These are phyloP conservation scores for Juglanconis oblonga DNA, from an alignment of 2,329 filamentous ascomycete genomes.

Conservation along the genomic window DNA sequence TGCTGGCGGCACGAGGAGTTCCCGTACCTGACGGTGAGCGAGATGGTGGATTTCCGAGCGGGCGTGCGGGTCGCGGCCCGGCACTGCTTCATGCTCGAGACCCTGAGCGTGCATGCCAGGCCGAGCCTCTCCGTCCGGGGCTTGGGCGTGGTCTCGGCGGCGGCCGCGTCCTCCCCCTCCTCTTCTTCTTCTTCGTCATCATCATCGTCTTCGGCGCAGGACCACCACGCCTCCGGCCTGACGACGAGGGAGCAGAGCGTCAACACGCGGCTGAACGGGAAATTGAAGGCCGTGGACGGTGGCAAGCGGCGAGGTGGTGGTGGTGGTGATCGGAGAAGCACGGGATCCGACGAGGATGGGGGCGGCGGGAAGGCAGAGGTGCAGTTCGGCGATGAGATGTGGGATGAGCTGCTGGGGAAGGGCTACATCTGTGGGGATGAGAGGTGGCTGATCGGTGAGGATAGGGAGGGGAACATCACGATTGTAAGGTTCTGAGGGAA, in stretches of 20 bases:
- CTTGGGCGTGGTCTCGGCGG: neutral
- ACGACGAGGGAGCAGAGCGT: neutral
- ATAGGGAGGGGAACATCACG: conserved; percentile 46
- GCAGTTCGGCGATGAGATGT: conserved; percentile 41
- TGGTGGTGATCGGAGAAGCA: conserved; percentile 9
- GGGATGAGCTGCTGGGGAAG: conserved; percentile 46
- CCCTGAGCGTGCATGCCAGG: conserved; percentile 41
- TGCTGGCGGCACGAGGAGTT: conserved; percentile 56
- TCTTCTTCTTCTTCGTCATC: neutral
- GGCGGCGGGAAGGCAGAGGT: conserved; percentile 29
- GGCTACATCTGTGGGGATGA: conserved; percentile 59
- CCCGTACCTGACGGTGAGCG: conserved; percentile 46
- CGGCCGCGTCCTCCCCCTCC: neutral
- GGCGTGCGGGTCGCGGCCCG: conserved; percentile 27
- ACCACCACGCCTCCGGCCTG: conserved; percentile 14
- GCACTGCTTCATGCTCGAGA: conserved; percentile 33
- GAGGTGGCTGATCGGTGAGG: conserved; percentile 60
- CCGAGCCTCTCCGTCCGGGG: conserved; percentile 35
- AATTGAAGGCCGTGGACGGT: neutral
- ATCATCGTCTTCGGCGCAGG: neutral
- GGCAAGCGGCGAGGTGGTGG: neutral
- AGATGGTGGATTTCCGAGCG: conserved; percentile 41
- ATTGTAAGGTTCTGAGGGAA: conserved; percentile 49
- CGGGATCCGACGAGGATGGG: neutral
- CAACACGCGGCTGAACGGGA: neutral